Evolutionary conservation across 2,329 filamentous ascomycete genomes (phyloP), one percentile per base, ranked within the genome.

Genomic region (Paecilomyces formosus): DNA sequence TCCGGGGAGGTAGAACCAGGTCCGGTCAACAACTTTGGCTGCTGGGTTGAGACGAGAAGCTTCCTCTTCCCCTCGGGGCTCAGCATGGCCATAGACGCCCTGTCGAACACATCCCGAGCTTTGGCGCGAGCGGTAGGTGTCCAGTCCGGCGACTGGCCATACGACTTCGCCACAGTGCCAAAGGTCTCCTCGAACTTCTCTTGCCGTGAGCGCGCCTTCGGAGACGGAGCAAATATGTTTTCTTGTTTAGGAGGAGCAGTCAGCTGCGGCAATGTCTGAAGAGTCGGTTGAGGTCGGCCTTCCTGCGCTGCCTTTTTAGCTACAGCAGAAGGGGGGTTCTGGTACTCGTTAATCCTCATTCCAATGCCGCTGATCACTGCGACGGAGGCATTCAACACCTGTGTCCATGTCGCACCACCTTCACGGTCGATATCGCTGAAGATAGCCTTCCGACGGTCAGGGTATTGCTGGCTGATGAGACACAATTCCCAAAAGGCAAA

Each of bases 401-500:
- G 91, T 8, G 86, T 85, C 90, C 91, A 96, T 64, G 89, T 87
- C 0, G 90, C 83, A 0, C 88, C 90, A 52, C 88, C 88, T 57
- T 85, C 85, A 60, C 92, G 88, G 65, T 96, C 90, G 61, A 96
- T 89, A 65, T 97, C 93, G 59, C 87, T 85, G 73, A 90, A 97
- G 57, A 97, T 90, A 21, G 85, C 84, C 72, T 88, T 89, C 56
- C 93, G 85, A 33, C 92, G 86, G n/a, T 85, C 81, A 15, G 87
- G 81, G 62, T 89, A 92, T 57, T 85, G 82, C 58, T 88, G 83
- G 39, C 89, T 87, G 65, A 97, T 96, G 58, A 90, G 81, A 30
- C 86, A 85, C 28, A 97, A 79, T 70, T 97, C 93, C 92, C 92
- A 96, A 73, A 96, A 88, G 15, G 93, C 92, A 72, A 95, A 96